Conservation (phyloP, 208 protist genomes). For the Wallacemonas sp. region DNA sequence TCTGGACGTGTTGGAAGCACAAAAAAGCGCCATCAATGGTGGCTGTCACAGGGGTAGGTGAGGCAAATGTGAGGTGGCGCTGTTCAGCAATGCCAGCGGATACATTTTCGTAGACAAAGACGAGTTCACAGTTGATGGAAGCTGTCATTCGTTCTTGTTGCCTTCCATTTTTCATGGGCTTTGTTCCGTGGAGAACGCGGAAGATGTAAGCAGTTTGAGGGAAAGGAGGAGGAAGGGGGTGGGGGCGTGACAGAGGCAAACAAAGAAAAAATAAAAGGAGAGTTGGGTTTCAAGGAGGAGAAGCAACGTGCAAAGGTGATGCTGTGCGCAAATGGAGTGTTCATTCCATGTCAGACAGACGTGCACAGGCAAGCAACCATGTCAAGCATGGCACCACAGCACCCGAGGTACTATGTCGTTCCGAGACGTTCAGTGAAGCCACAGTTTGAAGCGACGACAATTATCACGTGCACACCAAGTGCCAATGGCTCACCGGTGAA, state of each 20-base stretch:
- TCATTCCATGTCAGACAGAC: too few species aligned
- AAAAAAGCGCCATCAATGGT: neutral
- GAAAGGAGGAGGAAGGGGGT: neutral
- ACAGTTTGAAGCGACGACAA: too few species aligned
- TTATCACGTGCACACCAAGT: too few species aligned
- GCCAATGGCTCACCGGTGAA: too few species aligned
- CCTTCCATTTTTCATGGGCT: neutral
- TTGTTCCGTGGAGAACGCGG: too few species aligned
- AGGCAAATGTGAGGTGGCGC: neutral
- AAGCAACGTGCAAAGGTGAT: too few species aligned
- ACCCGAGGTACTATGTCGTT: too few species aligned
- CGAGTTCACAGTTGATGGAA: conserved; percentile 6
- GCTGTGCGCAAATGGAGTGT: too few species aligned
- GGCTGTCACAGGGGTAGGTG: neutral
- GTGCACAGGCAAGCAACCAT: too few species aligned
- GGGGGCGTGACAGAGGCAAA: neutral
- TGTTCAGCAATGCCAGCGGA: neutral
- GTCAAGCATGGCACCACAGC: too few species aligned
- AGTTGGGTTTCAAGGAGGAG: neutral
- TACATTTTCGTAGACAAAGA: conserved; percentile 3
- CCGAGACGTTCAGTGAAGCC: too few species aligned
- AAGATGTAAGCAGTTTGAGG: too few species aligned
- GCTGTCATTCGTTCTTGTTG: neutral
- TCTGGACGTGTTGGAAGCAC: conserved; percentile 1
- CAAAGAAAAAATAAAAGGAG: neutral